Conservation (phyloP, 75 land plant species). For the Azolla pinnata region DNA sequence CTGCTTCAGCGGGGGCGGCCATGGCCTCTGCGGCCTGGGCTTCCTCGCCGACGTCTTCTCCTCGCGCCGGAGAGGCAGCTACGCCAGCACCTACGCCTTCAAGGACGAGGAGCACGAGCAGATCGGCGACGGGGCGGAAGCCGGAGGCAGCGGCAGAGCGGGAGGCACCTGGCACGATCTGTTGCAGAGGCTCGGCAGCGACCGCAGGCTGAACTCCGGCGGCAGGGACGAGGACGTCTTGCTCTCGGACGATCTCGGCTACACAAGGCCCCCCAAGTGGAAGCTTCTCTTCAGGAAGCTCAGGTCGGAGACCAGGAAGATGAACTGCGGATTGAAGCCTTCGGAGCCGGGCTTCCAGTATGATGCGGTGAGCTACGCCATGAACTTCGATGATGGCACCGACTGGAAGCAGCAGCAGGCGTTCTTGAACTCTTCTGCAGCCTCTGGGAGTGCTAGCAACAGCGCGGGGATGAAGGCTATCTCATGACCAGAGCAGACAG, state of each 20-base stretch:
- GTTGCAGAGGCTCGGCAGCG: too few relatives aligned
- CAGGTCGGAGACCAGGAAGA: constrained; percentile 9
- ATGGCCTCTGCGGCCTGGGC: neutral
- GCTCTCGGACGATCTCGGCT: neutral
- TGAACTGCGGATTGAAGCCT: neutral
- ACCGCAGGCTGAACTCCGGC: too few relatives aligned
- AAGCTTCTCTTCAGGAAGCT: constrained; percentile 9
- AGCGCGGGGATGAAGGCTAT: too few relatives aligned
- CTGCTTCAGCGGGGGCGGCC: neutral
- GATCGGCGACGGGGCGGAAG: too few relatives aligned
- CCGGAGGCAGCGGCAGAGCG: too few relatives aligned
- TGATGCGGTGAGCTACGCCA: constrained; percentile 16
- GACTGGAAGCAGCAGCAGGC: neutral
- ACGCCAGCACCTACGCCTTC: too few relatives aligned
- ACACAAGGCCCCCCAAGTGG: constrained; percentile 3
- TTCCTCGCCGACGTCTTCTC: neutral
- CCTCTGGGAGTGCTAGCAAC: too few relatives aligned
- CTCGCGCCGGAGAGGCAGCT: neutral
- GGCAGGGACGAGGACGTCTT: too few relatives aligned
- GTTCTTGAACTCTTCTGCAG: too few relatives aligned
- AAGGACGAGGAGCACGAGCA: too few relatives aligned
- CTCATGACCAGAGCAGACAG: too few relatives aligned
- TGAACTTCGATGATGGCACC: constrained; percentile 17
- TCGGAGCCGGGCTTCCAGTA: constrained; percentile 7
- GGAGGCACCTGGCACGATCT: too few relatives aligned